These are phyloP conservation scores for Mycoemilia scoparia DNA, from an alignment of 192 early-diverging fungal species.

Conservation along the genomic window DNA sequence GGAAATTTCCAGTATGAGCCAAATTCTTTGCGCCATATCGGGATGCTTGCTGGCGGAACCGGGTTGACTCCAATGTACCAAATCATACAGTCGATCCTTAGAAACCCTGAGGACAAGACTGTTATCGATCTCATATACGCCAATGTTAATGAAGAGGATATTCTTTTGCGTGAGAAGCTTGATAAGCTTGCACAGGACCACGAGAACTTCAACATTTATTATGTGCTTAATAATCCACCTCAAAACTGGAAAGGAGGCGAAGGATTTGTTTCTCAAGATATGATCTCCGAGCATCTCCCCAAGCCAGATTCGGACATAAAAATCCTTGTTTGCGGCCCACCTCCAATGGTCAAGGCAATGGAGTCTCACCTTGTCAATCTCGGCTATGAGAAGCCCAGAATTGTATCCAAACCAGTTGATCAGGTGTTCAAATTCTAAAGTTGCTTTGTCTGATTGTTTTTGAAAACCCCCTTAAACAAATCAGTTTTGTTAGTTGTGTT, in stretches of 20 bases:
- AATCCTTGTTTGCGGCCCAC: constrained; percentile 79
- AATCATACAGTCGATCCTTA: constrained; percentile 71
- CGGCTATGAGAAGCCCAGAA: constrained; percentile 57
- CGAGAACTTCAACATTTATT: constrained; percentile 60
- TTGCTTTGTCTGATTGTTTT: neutral
- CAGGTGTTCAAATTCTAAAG: constrained; percentile 79
- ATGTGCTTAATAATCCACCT: constrained; percentile 69
- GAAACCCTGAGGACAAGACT: constrained; percentile 78
- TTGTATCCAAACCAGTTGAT: constrained; percentile 66
- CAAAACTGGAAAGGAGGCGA: constrained; percentile 61
- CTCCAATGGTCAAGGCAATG: constrained; percentile 79
- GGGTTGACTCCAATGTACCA: constrained; percentile 95
- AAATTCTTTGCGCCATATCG: constrained; percentile 56
- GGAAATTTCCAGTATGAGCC: constrained; percentile 73
- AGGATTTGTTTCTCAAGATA: constrained; percentile 74
- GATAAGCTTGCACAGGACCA: constrained; percentile 52
- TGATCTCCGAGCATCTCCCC: constrained; percentile 56
- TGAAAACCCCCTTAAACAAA: too few species aligned
- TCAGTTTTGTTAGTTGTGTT: too few species aligned
- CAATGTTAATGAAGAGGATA: constrained; percentile 79
- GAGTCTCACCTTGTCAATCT: constrained; percentile 43
- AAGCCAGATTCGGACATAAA: constrained; percentile 61
- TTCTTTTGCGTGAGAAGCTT: constrained; percentile 67
- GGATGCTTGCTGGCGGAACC: constrained; percentile 91
- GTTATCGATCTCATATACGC: constrained; percentile 75